Evolutionary conservation across 2,329 filamentous ascomycete genomes (phyloP).

Genomic region (Rugonectria rugulosa): DNA sequence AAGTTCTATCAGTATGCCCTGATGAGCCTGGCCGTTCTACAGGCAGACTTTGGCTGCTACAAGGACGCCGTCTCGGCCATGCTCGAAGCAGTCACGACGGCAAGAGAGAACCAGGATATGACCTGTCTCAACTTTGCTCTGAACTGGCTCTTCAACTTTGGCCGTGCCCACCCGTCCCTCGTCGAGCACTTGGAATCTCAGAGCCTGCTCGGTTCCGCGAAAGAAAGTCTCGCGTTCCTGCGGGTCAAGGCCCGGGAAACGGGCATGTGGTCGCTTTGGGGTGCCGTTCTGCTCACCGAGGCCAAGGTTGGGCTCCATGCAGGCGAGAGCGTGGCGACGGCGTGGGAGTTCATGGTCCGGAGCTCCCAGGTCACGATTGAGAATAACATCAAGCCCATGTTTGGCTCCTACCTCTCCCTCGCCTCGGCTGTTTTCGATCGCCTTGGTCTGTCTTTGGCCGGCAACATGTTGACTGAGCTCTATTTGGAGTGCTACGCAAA

Average conservation of each 20-base stretch:
- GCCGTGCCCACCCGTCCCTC: constrained; percentile 82
- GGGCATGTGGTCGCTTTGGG: constrained; percentile 85
- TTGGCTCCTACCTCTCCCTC: constrained; percentile 77
- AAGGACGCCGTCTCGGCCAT: constrained; percentile 91
- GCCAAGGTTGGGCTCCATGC: constrained; percentile 80
- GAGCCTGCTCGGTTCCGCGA: constrained; percentile 78
- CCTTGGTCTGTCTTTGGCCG: constrained; percentile 67
- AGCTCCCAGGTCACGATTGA: constrained; percentile 84
- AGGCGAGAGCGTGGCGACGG: constrained; percentile 68
- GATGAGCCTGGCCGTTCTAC: constrained; percentile 90
- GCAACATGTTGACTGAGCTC: constrained; percentile 71
- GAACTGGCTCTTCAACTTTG: constrained; percentile 95
- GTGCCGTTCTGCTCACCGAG: constrained; percentile 84
- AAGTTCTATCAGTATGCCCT: constrained; percentile 94
- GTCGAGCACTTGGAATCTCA: constrained; percentile 73
- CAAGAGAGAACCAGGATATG: constrained; percentile 91
- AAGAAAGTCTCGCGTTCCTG: constrained; percentile 83
- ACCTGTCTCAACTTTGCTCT: constrained; percentile 93
- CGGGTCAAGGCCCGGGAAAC: constrained; percentile 86
- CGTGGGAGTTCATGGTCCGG: constrained; percentile 81
- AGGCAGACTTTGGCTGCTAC: constrained; percentile 94
- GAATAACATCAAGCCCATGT: constrained; percentile 74
- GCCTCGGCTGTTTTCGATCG: constrained; percentile 78
- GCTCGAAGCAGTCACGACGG: constrained; percentile 94
- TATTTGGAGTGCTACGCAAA: constrained; percentile 76